Base-by-base conservation (phyloP, 805 yeast species). In the Saturnispora besseyi region DNA sequence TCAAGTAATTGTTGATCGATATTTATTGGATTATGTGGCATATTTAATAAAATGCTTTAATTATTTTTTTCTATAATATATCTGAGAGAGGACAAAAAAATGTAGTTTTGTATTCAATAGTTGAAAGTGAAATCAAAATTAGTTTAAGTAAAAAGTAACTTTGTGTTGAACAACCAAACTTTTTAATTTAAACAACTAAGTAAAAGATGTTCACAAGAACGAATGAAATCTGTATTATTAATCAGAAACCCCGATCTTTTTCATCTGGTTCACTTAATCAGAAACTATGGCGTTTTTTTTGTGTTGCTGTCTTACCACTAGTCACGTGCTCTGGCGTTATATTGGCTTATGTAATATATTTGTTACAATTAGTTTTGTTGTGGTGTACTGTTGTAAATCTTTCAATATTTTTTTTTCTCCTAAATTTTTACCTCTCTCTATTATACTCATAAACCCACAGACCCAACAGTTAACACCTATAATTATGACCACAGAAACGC, bases 1-100 rank as follows among this genome's bases (percentile, higher is more conserved):
- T 71, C 74, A 21, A 89, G 58, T 51, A 87, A 89, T 24, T 51
- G 54, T 8, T 57, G 50, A 8, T 59, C 59, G 9, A 61, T 34
- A 3, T 51, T 41, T 33, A 58, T 11, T 8, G 49, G 44, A 36
- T 24, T 46, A 13, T 22, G 40, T 29, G 46, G 29, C 46, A 44
- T 44, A 21, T 32, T 44, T 9, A 26, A 18, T 15, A 32, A 26
- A 22, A 33, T 11, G 31, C 40, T 36, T 18, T 18, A 36, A 18
- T 8, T 36, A 36, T 36, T 36, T 18, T n/a, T 33, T 18, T n/a
- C 21, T 33, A 33, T 33, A 33, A 21, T 33, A 18, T 4, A 21
- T 18, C 9, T 18, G 18, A 26, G 29, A 26, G 29, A 26, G 9
- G 9, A 26, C 29, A 8, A 26, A 26, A 26, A 26, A 26, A 26